These are phyloP conservation scores for Moesziomyces parantarcticus DNA, from an alignment of 1,284 basidiomycete genomes.

Conservation along the genomic window DNA sequence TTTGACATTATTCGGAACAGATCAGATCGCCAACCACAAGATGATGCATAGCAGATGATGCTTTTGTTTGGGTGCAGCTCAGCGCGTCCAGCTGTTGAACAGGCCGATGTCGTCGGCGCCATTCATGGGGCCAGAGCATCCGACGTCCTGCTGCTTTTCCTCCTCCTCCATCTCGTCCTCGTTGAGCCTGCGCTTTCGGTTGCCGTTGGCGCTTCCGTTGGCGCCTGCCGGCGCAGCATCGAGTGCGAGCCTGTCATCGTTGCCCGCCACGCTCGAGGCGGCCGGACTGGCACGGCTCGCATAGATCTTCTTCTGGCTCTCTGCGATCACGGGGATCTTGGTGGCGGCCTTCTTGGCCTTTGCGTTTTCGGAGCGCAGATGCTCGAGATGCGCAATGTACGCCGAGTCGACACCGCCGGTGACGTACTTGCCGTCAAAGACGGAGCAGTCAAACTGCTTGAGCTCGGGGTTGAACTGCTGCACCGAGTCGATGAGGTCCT, in stretches of 20 bases:
- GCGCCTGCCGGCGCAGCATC: constrained; percentile 15
- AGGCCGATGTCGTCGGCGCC: constrained; percentile 64
- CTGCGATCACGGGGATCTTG: constrained; percentile 36
- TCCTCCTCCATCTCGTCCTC: constrained; percentile 38
- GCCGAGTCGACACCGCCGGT: constrained; percentile 92
- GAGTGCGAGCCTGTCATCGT: constrained; percentile 45
- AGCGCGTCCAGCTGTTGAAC: constrained; percentile 59
- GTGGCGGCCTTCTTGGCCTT: constrained; percentile 70
- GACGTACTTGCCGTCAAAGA: constrained; percentile 96
- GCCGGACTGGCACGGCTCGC: constrained; percentile 38
- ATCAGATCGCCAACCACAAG: constrained; percentile 2
- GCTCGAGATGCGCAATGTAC: constrained; percentile 83
- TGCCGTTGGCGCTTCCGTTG: constrained; percentile 15
- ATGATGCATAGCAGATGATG: neutral
- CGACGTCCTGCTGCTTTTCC: constrained; percentile 43
- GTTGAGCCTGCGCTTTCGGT: constrained; percentile 32
- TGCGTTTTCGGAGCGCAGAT: constrained; percentile 83
- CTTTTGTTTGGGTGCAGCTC: neutral
- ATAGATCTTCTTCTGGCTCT: constrained; percentile 47
- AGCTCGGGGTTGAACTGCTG: constrained; percentile 85
- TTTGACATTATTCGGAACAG: neutral
- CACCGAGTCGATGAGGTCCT: constrained; percentile 88
- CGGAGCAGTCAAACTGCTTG: constrained; percentile 90
- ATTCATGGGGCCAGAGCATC: constrained; percentile 65
- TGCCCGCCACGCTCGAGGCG: constrained; percentile 38